Conservation (phyloP, 208 protist species). For the Wallacemonas collosoma region DNA sequence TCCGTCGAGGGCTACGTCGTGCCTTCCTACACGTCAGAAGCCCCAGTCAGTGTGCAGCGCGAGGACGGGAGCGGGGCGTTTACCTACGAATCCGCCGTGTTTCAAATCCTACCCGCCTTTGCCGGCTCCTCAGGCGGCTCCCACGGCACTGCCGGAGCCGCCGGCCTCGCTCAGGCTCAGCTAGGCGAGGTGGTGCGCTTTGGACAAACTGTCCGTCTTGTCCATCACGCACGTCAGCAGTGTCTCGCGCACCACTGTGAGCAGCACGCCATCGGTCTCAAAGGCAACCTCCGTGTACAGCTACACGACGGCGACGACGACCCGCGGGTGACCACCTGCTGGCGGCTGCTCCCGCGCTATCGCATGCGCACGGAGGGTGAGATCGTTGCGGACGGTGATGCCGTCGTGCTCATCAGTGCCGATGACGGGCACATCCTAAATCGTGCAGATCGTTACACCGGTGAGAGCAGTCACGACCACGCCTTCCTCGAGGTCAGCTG, state of each 20-base stretch:
- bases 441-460: conserved; percentile 29
- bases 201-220: conserved; percentile 46
- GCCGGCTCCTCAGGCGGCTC: conserved; percentile 18
- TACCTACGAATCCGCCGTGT: conserved; percentile 46
- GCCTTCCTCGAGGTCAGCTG: conserved; percentile 41
- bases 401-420: conserved; percentile 44
- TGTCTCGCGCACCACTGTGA: conserved; percentile 40
- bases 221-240: conserved; percentile 47
- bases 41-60: conserved; percentile 40
- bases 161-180: conserved; percentile 3
- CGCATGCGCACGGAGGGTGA: conserved; percentile 61
- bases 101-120: conserved; percentile 33
- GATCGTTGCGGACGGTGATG: conserved; percentile 48
- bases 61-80: conserved; percentile 11
- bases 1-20: conserved; percentile 43
- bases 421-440: conserved; percentile 38
- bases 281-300: conserved; percentile 49
- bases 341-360: conserved; percentile 64
- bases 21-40: conserved; percentile 38
- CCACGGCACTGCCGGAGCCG: conserved; percentile 14
- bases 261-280: conserved; percentile 40
- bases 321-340: conserved; percentile 28
- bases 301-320: conserved; percentile 27
- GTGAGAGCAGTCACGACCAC: conserved; percentile 24
- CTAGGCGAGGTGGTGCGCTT: conserved; percentile 47